A percentile compares a stretch with the other conserved stretches of the same genome.
These are phyloP conservation scores for Antrodiella citrinella DNA, from an alignment of 768 basidiomycete species.

Conservation along the genomic window DNA sequence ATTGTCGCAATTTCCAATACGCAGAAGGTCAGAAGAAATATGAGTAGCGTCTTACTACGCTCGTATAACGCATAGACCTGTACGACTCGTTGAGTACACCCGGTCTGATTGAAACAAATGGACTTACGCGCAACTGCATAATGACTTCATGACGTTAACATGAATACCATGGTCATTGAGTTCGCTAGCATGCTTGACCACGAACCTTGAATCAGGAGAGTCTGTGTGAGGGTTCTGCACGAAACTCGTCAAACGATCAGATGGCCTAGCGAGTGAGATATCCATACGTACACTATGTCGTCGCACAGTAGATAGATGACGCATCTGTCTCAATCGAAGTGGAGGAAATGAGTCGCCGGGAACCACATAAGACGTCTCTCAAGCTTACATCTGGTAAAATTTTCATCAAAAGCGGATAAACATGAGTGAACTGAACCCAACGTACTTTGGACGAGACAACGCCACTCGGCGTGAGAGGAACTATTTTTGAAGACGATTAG, in stretches of 20 bases:
- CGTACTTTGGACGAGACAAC: slow-evolving; percentile 1
- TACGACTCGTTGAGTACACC: neutral
- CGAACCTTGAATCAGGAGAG: slow-evolving; percentile 4
- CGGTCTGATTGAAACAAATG: neutral
- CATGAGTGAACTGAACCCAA: too few species aligned
- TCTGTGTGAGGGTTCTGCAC: slow-evolving; percentile 2
- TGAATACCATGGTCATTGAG: too few species aligned
- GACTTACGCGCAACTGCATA: slow-evolving; percentile 10
- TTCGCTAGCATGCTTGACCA: too few species aligned
- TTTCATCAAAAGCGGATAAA: too few species aligned
- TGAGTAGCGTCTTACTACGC: slow-evolving; percentile 6
- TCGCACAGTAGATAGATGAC: slow-evolving; percentile 6
- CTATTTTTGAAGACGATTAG: neutral
- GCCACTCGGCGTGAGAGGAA: slow-evolving; percentile 1
- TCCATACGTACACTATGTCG: slow-evolving; percentile 6
- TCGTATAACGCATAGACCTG: slow-evolving; percentile 13
- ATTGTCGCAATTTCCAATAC: slow-evolving; percentile 5
- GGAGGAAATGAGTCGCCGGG: neutral
- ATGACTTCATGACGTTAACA: slow-evolving; percentile 6
- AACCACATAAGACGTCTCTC: too few species aligned
- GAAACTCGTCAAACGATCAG: neutral
- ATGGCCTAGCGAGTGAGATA: too few species aligned
- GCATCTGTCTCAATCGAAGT: slow-evolving; percentile 2
- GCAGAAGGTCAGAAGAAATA: slow-evolving; percentile 4
- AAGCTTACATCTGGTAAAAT: too few species aligned